Conservation (phyloP, 2,329 filamentous ascomycete genomes). For the Pseudogymnoascus sp. region DNA sequence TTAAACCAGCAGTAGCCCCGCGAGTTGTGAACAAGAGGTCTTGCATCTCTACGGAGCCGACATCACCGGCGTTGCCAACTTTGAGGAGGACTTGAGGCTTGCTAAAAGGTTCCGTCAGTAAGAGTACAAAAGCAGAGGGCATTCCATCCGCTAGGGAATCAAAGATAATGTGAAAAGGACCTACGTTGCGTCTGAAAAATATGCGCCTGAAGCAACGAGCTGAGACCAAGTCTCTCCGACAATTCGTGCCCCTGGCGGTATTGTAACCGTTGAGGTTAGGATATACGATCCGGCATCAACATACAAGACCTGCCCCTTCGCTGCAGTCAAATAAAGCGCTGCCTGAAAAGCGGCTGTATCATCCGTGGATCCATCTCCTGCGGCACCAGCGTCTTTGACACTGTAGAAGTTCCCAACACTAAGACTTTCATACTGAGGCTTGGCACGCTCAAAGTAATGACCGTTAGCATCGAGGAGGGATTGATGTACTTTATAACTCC, state of each 20-base stretch:
- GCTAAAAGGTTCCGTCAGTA: slow-evolving; percentile 1
- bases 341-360: slow-evolving; percentile 53
- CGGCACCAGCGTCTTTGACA: slow-evolving; percentile 62
- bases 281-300: slow-evolving; percentile 47
- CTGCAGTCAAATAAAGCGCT: neutral
- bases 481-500: too few species aligned
- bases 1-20: slow-evolving; percentile 29
- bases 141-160: too few species aligned
- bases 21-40: slow-evolving; percentile 34
- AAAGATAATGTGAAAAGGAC: neutral
- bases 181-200: slow-evolving; percentile 30
- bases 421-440: slow-evolving; percentile 35
- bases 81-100: slow-evolving; percentile 10
- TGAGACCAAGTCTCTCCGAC: slow-evolving; percentile 35
- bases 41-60: slow-evolving; percentile 35
- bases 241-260: slow-evolving; percentile 32
- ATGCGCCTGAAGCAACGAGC: slow-evolving; percentile 26
- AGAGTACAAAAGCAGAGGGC: neutral
- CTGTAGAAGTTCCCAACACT: slow-evolving; percentile 24
- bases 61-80: slow-evolving; percentile 32
- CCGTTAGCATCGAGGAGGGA: neutral
- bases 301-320: slow-evolving; percentile 39
- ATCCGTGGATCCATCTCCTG: slow-evolving; percentile 59
- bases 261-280: slow-evolving; percentile 36
- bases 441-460: slow-evolving; percentile 25